Percentiles rank a stretch among this genome's conserved stretches.
Conservation (phyloP, 805 yeast genomes). For the Kregervanrija fluxuum region DNA sequence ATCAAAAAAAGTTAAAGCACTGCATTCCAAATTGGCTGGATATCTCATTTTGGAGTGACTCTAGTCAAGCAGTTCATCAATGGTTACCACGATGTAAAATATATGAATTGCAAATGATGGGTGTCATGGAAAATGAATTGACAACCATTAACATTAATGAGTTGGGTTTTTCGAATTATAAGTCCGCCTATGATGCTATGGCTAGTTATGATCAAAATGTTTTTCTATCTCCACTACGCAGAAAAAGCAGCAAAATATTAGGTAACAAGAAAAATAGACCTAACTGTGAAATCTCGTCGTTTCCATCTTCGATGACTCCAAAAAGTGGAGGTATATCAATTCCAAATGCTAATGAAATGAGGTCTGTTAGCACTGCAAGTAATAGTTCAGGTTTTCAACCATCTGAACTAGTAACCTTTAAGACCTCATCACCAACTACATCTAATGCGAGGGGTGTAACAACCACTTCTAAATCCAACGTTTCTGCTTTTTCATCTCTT, state of each 20-base stretch:
- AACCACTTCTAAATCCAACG: constrained; percentile 28
- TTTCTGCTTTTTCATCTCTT: constrained; percentile 33
- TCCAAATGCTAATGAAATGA: no score
- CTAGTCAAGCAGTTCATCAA: constrained; percentile 38
- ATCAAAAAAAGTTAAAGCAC: constrained; percentile 44
- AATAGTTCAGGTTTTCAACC: constrained; percentile 14
- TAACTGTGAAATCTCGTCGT: no score
- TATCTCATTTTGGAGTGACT: constrained; percentile 79
- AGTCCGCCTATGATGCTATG: constrained; percentile 53
- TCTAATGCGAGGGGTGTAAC: constrained; percentile 30
- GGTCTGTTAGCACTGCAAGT: no score
- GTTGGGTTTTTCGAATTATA: constrained; percentile 30
- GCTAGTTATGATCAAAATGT: constrained; percentile 55
- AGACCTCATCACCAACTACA: constrained; percentile 26
- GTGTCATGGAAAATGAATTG: constrained; percentile 86
- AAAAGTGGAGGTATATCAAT: no score
- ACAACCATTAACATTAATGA: constrained; percentile 61
- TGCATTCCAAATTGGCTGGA: constrained; percentile 96
- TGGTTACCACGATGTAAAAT: constrained; percentile 96
- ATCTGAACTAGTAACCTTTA: constrained; percentile 13
- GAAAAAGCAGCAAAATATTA: background rate
- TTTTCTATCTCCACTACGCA: constrained; percentile 28
- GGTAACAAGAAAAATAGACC: background rate
- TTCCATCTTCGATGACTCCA: no score
- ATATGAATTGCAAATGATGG: constrained; percentile 97